Percentiles rank a stretch among this genome's conserved stretches.
Conservation (phyloP, 2,329 filamentous ascomycete genomes). For the Cytospora piceae region DNA sequence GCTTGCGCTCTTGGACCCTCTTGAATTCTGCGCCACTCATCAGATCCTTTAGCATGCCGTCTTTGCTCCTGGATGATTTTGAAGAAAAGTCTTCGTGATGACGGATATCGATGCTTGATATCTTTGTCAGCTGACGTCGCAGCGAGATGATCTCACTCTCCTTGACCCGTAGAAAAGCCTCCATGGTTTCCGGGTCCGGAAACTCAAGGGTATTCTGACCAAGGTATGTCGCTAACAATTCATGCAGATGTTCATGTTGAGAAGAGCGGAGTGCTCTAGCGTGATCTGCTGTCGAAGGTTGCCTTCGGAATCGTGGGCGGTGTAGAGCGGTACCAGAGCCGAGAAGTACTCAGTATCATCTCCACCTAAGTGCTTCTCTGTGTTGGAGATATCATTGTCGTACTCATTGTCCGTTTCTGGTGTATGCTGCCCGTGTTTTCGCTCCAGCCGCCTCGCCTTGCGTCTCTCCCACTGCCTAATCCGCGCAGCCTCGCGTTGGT, state of each 20-base stretch:
- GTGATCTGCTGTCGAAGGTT: neutral
- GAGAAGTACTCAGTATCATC: neutral
- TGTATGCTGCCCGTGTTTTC: too few species aligned
- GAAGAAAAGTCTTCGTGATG: neutral
- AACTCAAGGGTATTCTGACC: neutral
- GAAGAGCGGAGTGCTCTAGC: neutral
- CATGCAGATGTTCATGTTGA: neutral
- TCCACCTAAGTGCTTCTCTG: neutral
- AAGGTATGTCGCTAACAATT: neutral
- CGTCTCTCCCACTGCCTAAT: constrained; percentile 5
- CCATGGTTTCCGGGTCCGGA: neutral
- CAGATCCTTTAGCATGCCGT: neutral
- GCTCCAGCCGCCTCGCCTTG: neutral
- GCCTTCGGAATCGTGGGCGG: neutral
- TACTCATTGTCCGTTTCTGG: neutral
- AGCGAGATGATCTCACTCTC: neutral
- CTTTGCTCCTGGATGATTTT: neutral
- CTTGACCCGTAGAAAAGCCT: neutral
- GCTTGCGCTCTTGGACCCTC: neutral
- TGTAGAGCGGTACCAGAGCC: neutral
- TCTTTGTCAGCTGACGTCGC: neutral
- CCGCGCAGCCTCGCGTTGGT: neutral
- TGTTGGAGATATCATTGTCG: neutral
- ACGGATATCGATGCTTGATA: neutral
- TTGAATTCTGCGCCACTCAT: neutral